Conservation (phyloP, 345 rosid genomes). For the Tarenaya hassleriana region DNA sequence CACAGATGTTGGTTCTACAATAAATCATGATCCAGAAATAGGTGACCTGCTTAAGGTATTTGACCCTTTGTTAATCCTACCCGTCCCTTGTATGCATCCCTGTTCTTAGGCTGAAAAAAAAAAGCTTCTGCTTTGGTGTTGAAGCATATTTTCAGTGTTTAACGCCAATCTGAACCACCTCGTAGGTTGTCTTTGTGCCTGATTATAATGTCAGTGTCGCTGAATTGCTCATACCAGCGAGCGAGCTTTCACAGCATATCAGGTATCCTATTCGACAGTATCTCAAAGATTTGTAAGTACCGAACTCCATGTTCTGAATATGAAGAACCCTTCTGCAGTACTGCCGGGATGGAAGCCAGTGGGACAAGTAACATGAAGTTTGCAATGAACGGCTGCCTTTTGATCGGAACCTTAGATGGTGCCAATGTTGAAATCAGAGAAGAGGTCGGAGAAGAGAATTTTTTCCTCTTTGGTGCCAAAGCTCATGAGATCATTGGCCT, state of each 20-base stretch:
- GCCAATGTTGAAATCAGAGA: constrained; percentile 77
- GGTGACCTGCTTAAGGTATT: constrained; percentile 69
- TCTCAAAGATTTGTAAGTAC: too few species aligned
- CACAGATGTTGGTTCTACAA: constrained; percentile 59
- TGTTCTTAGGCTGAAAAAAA: constrained; percentile 1
- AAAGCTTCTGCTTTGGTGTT: too few species aligned
- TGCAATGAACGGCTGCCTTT: constrained; percentile 74
- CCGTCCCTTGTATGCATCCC: neutral
- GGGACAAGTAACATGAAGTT: constrained; percentile 96
- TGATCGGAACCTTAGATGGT: constrained; percentile 81
- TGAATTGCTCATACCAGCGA: constrained; percentile 75
- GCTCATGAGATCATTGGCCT: constrained; percentile 64
- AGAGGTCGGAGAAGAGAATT: constrained; percentile 79
- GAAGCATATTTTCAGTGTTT: neutral
- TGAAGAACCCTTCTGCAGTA: constrained; percentile 33
- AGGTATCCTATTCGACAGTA: constrained; percentile 32
- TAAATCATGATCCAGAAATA: constrained; percentile 66
- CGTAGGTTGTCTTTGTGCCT: constrained; percentile 67
- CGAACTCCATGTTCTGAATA: constrained; percentile 1
- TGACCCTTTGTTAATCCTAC: neutral
- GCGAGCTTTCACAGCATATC: constrained; percentile 84
- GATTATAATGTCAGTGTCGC: constrained; percentile 86
- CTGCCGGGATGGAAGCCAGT: constrained; percentile 96
- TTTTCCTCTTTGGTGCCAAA: constrained; percentile 78
- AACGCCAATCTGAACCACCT: constrained; percentile 7